Conservation (phyloP, 441 rosid genomes). For the Gossypium gossypioides region DNA sequence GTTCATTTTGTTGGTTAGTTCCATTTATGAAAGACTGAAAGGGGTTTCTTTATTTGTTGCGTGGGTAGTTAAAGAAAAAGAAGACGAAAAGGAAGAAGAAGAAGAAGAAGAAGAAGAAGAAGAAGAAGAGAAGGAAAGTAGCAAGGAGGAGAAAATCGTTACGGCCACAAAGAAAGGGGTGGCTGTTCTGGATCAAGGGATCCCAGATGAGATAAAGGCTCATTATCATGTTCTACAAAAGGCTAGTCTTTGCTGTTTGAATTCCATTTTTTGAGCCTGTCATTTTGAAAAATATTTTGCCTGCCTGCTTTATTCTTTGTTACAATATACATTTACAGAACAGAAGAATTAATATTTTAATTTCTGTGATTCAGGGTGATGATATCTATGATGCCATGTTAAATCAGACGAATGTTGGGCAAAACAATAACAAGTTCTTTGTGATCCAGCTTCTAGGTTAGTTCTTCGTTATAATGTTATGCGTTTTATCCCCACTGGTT, state of each 20-base stretch:
- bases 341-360: background rate
- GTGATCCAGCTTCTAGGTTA: slow-evolving; percentile 54
- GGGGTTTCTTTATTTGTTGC: background rate
- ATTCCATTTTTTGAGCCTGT: background rate
- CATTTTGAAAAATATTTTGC: background rate
- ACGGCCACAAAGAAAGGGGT: slow-evolving; percentile 16
- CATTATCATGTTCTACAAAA: slow-evolving; percentile 20
- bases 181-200: slow-evolving; percentile 15
- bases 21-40: background rate
- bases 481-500: background rate
- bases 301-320: background rate
- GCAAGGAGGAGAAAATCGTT: slow-evolving; percentile 10
- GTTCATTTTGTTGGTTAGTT: background rate
- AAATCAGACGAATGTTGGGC: slow-evolving; percentile 58
- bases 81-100: background rate
- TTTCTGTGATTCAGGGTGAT: slow-evolving; percentile 33
- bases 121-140: slow-evolving; percentile 3
- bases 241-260: slow-evolving; percentile 25
- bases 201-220: slow-evolving; percentile 17
- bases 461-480: slow-evolving; percentile 11
- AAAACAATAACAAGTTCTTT: slow-evolving; percentile 54
- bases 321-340: background rate
- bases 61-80: slow-evolving; percentile 1
- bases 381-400: slow-evolving; percentile 53
- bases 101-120: slow-evolving; percentile 2